Evolutionary conservation across 345 rosid genomes (phyloP).

Genomic region (Schrenkiella parvula): DNA sequence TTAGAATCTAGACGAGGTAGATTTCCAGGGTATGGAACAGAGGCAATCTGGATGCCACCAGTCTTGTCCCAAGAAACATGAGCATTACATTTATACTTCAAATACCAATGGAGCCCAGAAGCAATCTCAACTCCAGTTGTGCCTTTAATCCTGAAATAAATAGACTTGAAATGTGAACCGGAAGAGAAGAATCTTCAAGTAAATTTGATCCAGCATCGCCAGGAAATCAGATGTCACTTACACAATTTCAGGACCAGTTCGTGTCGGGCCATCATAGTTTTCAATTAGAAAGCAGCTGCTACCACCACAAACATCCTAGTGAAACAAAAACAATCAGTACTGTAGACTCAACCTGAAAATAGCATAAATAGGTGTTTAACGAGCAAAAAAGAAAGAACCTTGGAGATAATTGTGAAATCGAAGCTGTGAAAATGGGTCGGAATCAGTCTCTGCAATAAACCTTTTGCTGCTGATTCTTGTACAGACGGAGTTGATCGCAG

Average conservation of each 20-base stretch:
- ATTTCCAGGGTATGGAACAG: slow-evolving; percentile 70
- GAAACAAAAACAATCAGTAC: neutral
- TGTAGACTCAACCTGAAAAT: neutral
- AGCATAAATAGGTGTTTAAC: neutral
- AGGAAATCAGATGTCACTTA: slow-evolving; percentile 34
- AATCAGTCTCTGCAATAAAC: slow-evolving; percentile 64
- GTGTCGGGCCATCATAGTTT: slow-evolving; percentile 35
- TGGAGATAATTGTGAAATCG: slow-evolving; percentile 61
- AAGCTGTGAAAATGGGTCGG: slow-evolving; percentile 61
- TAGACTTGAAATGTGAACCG: neutral
- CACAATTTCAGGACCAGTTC: slow-evolving; percentile 65
- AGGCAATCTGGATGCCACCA: slow-evolving; percentile 75
- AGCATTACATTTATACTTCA: slow-evolving; percentile 81
- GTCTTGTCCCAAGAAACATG: slow-evolving; percentile 97
- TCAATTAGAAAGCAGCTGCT: slow-evolving; percentile 61
- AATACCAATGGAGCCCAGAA: slow-evolving; percentile 91
- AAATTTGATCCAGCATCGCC: neutral
- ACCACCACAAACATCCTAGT: slow-evolving; percentile 81
- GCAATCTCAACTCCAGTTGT: slow-evolving; percentile 82
- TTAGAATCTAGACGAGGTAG: slow-evolving; percentile 60
- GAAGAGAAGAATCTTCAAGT: neutral
- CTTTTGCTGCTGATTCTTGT: slow-evolving; percentile 74
- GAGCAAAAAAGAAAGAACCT: slow-evolving; percentile 40
- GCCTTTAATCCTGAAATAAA: slow-evolving; percentile 64
- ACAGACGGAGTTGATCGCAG: slow-evolving; percentile 43